A percentile compares a stretch with the other conserved stretches of the same genome.
These are phyloP conservation scores for Beauveria pseudobassiana DNA, from an alignment of 2,329 filamentous ascomycete species.

Conservation along the genomic window DNA sequence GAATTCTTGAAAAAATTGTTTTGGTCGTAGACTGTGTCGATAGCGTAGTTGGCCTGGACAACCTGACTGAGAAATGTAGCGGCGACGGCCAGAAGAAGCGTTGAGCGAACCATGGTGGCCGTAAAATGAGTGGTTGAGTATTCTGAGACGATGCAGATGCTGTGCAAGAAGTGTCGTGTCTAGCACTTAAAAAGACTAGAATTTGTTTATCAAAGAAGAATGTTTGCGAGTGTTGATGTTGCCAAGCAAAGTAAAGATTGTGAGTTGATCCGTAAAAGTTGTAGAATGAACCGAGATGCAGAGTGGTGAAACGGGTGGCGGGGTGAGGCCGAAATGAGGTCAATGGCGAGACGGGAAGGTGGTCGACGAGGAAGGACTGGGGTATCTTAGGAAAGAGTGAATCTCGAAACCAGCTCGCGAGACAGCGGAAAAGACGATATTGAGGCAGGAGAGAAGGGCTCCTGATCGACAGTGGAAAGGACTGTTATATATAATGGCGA, in stretches of 20 bases:
- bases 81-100: constrained; percentile 20
- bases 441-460: not conserved
- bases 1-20: constrained; percentile 50
- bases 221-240: not conserved
- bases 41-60: constrained; percentile 31
- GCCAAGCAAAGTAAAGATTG: not conserved
- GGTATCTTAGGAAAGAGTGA: not conserved
- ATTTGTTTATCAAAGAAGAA: not conserved
- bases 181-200: not conserved
- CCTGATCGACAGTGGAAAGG: not conserved
- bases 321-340: not conserved
- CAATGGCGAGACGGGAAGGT: not conserved
- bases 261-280: not conserved
- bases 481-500: not conserved
- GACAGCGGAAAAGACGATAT: not conserved
- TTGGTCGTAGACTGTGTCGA: constrained; percentile 40
- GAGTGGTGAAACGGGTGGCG: not conserved
- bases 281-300: not conserved
- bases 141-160: not conserved
- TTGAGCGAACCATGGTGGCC: constrained; percentile 18
- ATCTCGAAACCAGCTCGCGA: not conserved
- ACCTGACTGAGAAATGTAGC: constrained; percentile 22
- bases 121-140: not conserved
- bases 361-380: not conserved
- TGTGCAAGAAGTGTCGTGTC: not conserved